Evolutionary conservation across 345 rosid genomes (phyloP), one percentile per base, ranked within the genome.

Genomic region (Hibiscus syriacus): DNA sequence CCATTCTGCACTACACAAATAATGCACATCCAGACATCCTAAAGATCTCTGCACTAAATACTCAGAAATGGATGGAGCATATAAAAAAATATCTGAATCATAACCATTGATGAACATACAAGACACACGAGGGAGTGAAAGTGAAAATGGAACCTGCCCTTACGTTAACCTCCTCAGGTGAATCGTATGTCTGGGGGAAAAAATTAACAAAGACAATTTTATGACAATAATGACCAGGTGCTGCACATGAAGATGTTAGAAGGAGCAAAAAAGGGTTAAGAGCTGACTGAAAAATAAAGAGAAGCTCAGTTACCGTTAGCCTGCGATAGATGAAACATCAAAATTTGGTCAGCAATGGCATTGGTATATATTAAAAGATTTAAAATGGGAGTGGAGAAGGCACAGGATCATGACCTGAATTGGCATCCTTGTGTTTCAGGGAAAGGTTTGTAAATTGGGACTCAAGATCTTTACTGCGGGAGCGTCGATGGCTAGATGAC

Each of bases 391-490:
- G 81, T 14, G 85, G 75, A 76, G 88, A 84, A 72, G 80, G 81
- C 63, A 84, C 87, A 69, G 86, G 67, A 63, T 88, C 93, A 56
- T 72, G 83, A 61, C 89, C 84, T 68, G 84, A 67, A 76, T 70
- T 85, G 52, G 88, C 75, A 70, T 90, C 92, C 75, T 85, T 91
- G 34, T 81, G 83, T 58, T 84, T 89, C 70, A 91, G 64, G 41
- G 99, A 89, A 67, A 91, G 97, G 74, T 79, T 85, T 38, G 84
- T 84, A 72, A 94, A 85, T 78, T 86, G 98, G 74, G 96, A 85
- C 50, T 94, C 98, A 3, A 92, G 83, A 74, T 94, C 99, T 82
- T 78, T 86, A 85, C 92, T 86, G 38, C 76, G 75, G 59, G 80
- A 20, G 68, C 93, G 93, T 20, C 88, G 84, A 55, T 82, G 97